Percentiles rank a stretch among this genome's conserved stretches.
Conservation (phyloP, 2,329 filamentous ascomycete genomes). For the Epichloe amarillans region DNA sequence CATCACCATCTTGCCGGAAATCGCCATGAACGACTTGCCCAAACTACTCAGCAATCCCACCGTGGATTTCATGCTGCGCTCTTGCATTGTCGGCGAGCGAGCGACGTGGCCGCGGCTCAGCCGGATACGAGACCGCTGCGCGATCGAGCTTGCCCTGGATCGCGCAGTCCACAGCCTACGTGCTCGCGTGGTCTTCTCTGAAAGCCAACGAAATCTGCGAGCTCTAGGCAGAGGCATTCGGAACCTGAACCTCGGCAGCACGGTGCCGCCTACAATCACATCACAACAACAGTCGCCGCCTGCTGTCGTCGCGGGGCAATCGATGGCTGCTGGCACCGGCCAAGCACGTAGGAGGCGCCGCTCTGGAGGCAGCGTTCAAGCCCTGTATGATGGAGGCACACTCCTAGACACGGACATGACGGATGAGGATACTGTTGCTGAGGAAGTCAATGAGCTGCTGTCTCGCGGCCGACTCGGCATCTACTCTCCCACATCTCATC, state of each 20-base stretch:
- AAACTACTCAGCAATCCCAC: slow-evolving; percentile 74
- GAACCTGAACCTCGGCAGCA: slow-evolving; percentile 12
- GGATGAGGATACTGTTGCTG: slow-evolving; percentile 30
- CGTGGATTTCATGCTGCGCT: slow-evolving; percentile 70
- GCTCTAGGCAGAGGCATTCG: slow-evolving; percentile 24
- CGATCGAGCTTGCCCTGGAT: slow-evolving; percentile 77
- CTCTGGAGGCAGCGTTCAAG: slow-evolving; percentile 35
- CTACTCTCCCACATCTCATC: slow-evolving; percentile 15
- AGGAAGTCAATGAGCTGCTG: slow-evolving; percentile 30
- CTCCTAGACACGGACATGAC: slow-evolving; percentile 27
- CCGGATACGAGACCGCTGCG: slow-evolving; percentile 73
- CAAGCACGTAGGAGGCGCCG: slow-evolving; percentile 30
- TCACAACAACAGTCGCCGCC: slow-evolving; percentile 2
- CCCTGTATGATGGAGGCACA: slow-evolving; percentile 22
- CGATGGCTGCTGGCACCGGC: slow-evolving; percentile 9
- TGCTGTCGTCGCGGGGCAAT: background rate
- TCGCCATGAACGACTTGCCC: slow-evolving; percentile 60
- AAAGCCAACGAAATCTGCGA: slow-evolving; percentile 48
- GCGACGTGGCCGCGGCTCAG: slow-evolving; percentile 88
- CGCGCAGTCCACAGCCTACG: slow-evolving; percentile 56
- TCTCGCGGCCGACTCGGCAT: slow-evolving; percentile 15
- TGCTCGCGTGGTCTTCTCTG: slow-evolving; percentile 55
- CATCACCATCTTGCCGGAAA: slow-evolving; percentile 81
- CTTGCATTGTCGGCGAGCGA: slow-evolving; percentile 63
- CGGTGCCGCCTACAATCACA: background rate